Base-by-base conservation (phyloP, 2,329 filamentous ascomycete genomes). In the Claviceps maximensis region DNA sequence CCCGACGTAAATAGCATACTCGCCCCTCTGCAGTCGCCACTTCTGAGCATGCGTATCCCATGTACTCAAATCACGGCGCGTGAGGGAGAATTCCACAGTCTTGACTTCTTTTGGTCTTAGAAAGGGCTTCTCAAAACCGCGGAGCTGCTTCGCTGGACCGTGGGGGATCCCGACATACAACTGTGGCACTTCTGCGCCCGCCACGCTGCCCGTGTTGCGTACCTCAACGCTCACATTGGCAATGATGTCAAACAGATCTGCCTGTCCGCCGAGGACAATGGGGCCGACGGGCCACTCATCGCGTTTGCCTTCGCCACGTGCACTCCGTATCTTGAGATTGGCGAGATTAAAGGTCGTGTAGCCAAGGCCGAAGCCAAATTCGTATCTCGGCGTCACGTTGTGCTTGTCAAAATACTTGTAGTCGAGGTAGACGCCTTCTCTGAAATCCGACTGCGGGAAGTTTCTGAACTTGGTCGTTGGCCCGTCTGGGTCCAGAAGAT, bases 21-120 rank as follows among this genome's bases (percentile, higher is more conserved):
- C 60, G 0, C 75, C 76, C 23, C 62, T 66, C 49, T 68, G 70
- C 51, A 82, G 59, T 46, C 70, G 69, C 83, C 83, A 87, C 59
- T 77, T 76, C 67, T 86, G 81, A 33, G 71, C 71, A 1, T 63
- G 67, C 4, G 76, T 72, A 61, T 86, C 80, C 84, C 83, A 87
- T 27, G 80, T 71, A 63, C 82, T 86, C 49, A 87, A 60, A 60
- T 87, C 83, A 55, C 82, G 75, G 42, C 83, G 72, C 19, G 74
- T 84, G 41, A 87, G 62, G 27, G 69, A 62, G 53, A 86, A 78
- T 0, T 59, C 65, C 0, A 82, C 67, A 0, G 67, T 72, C 17
- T 67, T 65, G 19, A 65, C 71, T 53, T 72, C 63, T 0, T 73
- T 72, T 0, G 71, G 68, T 15, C 70, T 67, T 46, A 86, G 57